phyloP scores from a whole-genome alignment of 2,329 filamentous ascomycete genomes.

The Fusarium sterilihyphosum region DNA sequence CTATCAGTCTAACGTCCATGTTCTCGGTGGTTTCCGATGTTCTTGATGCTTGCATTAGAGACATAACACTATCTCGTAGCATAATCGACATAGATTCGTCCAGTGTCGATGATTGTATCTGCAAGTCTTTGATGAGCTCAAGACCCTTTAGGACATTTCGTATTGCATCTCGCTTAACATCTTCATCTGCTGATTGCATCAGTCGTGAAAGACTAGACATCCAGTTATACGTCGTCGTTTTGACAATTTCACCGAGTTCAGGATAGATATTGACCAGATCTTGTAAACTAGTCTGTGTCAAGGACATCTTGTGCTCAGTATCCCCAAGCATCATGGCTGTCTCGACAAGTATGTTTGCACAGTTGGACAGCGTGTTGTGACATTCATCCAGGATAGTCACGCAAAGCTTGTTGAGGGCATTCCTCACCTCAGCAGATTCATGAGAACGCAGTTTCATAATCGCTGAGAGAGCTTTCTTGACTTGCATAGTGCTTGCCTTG shows the following conservation, averaged over 20 bases:
- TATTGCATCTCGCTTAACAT: conserved; percentile 76
- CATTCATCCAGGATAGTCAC: conserved; percentile 82
- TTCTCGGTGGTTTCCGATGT: conserved; percentile 14
- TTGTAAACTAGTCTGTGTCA: conserved; percentile 62
- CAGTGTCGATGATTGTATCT: conserved; percentile 72
- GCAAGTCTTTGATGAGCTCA: conserved; percentile 69
- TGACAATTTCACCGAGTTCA: conserved; percentile 70
- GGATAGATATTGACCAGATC: conserved; percentile 71
- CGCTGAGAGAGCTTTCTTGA: conserved; percentile 83
- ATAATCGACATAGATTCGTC: conserved; percentile 73
- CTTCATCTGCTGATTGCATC: conserved; percentile 86
- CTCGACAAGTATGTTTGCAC: conserved; percentile 78
- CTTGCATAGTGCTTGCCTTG: conserved; percentile 79
- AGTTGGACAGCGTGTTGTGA: conserved; percentile 74
- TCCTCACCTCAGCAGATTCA: conserved; percentile 73
- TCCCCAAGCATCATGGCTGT: conserved; percentile 77
- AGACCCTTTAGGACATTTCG: conserved; percentile 81
- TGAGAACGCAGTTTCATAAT: conserved; percentile 80
- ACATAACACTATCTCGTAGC: conserved; percentile 78
- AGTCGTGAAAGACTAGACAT: conserved; percentile 80
- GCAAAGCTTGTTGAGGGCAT: conserved; percentile 76
- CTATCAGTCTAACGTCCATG: conserved; percentile 44
- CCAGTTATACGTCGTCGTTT: conserved; percentile 82
- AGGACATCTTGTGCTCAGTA: conserved; percentile 53
- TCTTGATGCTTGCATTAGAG: conserved; percentile 44